phyloP scores from a whole-genome alignment of 164 flowering plant genomes.

The Warburgia ugandensis region DNA sequence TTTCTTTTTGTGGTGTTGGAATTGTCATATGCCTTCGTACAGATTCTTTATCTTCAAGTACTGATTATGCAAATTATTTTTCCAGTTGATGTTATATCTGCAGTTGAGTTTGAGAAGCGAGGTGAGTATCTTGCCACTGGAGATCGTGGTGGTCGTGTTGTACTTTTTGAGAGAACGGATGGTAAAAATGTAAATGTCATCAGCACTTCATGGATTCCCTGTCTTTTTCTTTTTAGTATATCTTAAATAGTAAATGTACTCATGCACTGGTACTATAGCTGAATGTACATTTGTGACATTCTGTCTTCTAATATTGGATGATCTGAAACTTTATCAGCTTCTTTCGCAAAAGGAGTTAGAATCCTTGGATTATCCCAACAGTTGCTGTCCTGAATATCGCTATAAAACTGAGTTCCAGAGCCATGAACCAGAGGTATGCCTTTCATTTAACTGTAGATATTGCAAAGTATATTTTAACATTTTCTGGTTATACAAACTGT shows the following conservation, averaged over 20 bases:
- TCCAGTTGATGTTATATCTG: slow-evolving; percentile 54
- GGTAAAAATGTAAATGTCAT: slow-evolving; percentile 40
- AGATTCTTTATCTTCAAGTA: not conserved
- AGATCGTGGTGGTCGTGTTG: slow-evolving; percentile 70
- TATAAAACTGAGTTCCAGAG: slow-evolving; percentile 81
- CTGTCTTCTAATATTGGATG: too few species aligned
- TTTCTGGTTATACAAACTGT: not conserved
- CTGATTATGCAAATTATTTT: not conserved
- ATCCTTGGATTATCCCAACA: slow-evolving; percentile 26
- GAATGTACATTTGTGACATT: too few species aligned
- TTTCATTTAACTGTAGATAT: slow-evolving; percentile 1
- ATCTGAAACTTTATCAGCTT: slow-evolving; percentile 18
- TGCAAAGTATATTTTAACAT: not conserved
- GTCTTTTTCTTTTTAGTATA: not conserved
- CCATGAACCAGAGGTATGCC: slow-evolving; percentile 77
- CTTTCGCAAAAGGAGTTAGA: slow-evolving; percentile 43
- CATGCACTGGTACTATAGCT: not conserved
- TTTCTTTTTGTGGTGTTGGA: not conserved
- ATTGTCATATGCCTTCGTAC: not conserved
- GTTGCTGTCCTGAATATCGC: slow-evolving; percentile 37
- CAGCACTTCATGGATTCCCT: not conserved
- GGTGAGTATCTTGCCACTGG: slow-evolving; percentile 72
- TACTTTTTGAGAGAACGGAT: slow-evolving; percentile 45
- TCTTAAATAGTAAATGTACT: not conserved
- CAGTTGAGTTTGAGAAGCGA: slow-evolving; percentile 58